Evolutionary conservation across 1,284 basidiomycete genomes (phyloP).

Genomic region (Termitomyces sp.): DNA sequence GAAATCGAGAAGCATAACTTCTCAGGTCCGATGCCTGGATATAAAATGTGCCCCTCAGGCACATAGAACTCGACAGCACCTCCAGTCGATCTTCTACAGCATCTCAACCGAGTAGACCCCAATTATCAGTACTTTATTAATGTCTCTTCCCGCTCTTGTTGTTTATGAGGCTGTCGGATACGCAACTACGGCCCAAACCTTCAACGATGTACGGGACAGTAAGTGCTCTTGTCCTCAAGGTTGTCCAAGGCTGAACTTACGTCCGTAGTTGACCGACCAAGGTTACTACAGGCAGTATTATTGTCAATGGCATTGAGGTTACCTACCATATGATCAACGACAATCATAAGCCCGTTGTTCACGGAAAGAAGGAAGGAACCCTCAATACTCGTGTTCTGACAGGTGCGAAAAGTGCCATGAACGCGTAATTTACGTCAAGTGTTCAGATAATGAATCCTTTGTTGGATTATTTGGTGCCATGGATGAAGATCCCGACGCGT

Average conservation of each 20-base stretch:
- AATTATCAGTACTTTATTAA: not conserved
- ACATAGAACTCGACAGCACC: not conserved
- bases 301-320: not conserved
- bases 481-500: not conserved
- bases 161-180: not conserved
- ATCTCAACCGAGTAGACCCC: not conserved
- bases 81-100: not conserved
- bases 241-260: not conserved
- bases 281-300: not conserved
- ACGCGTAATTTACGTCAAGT: not conserved
- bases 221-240: not conserved
- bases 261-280: not conserved
- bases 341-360: not conserved
- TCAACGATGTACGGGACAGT: not conserved
- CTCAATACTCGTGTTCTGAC: not conserved
- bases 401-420: not conserved
- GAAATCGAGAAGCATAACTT: not conserved
- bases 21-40: not conserved
- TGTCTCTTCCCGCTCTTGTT: not conserved
- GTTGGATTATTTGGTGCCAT: constrained; percentile 5
- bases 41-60: not conserved
- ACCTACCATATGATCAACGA: not conserved
- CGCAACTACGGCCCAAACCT: not conserved
- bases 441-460: not conserved
- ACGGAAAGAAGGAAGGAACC: not conserved